Evolutionary conservation across 441 rosid genomes (phyloP), one percentile per base, ranked within the genome.

Genomic region (Jatropha multifida): DNA sequence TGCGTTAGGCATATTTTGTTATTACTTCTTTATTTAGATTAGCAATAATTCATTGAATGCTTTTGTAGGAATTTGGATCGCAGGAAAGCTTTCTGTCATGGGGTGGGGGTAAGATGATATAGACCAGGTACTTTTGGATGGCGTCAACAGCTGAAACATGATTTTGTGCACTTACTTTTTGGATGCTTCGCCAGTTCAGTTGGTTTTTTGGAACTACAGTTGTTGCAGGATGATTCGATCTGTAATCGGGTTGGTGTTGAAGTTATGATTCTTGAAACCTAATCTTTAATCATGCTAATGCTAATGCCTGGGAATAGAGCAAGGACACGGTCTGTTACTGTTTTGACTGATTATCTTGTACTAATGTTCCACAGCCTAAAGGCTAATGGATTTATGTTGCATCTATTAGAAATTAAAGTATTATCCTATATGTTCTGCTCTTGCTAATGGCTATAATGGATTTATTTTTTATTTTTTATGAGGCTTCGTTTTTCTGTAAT

Each of bases 41-140:
- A 15, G n/a, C 71, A 9, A 4, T 62, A 15, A 56, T 52, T 23
- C 48, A 14, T 2, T 55, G 7, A 3, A 49, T 68, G 18, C 48
- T 20, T 74, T 58, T 79, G 60, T 74, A 93, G 99, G 99, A 95
- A 38, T 95, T 95, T 80, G 93, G 90, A 80, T 95, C 99, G 6
- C 94, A 95, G 82, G 99, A 95, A 13, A 95, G 99, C 90, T 91
- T 82, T 82, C 66, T 82, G 15, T 85, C 97, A 55, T 95, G 93
- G 90, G 97, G 97, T 9, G 88, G 86, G 63, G 84, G 89, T 68
- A 86, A 89, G 85, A 74, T 74, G 26, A 64, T 12, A 10, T 12
- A 10, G 83, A 80, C 71, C 78, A 72, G 65, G 58, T 46, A 5
- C 20, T 55, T 42, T 56, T 64, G 40, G 32, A 20, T 41, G 40